Evolutionary conservation across 257 asterid genomes (phyloP), one percentile per base, ranked within the genome.

Genomic region (Solanum dulcamara): DNA sequence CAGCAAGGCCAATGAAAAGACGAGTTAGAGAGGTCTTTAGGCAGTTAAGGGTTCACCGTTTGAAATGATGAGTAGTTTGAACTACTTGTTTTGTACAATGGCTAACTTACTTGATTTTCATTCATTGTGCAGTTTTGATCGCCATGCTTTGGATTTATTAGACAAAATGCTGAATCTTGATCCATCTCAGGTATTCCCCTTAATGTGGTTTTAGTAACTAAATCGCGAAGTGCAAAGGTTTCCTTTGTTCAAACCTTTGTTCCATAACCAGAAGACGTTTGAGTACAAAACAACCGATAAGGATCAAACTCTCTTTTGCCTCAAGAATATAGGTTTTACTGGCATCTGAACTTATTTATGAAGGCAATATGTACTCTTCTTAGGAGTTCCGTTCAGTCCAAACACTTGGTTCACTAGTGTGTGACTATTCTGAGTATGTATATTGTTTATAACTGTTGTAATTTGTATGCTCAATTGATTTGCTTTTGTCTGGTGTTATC

Each of bases 81-180:
- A 28, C 10, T 28, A 9, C 62, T 28, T 77, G 17, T 46, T 46
- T 66, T 68, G 53, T 11, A 32, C 26, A 59, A 40, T 57, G 70
- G 32, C 33, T 46, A 57, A 46, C 38, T 51, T 79, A 28, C 40
- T 86, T 68, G 74, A 26, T 81, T 46, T 81, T 51, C 7, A 33
- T 66, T 74, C 74, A 33, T 51, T 75, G 9, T 90, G 89, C 93
- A 97, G 99, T 89, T 97, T 95, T 86, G 98, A 95, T 72, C 91
- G 94, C 83, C 94, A 93, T 87, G 99, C 99, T 81, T 82, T 97
- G 92, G 98, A 97, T 81, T 86, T 97, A 88, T 88, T 97, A 90
- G 99, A 97, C 88, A 94, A 91, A 86, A 94, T 97, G 98, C 90
- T 97, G 88, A 95, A 90, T 68, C 98, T 97, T 68, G 99, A 97